Percentiles rank a stretch among this genome's conserved stretches.
phyloP scores from a whole-genome alignment of 2,329 filamentous ascomycete species.

The Phyllosticta capitalensis region DNA sequence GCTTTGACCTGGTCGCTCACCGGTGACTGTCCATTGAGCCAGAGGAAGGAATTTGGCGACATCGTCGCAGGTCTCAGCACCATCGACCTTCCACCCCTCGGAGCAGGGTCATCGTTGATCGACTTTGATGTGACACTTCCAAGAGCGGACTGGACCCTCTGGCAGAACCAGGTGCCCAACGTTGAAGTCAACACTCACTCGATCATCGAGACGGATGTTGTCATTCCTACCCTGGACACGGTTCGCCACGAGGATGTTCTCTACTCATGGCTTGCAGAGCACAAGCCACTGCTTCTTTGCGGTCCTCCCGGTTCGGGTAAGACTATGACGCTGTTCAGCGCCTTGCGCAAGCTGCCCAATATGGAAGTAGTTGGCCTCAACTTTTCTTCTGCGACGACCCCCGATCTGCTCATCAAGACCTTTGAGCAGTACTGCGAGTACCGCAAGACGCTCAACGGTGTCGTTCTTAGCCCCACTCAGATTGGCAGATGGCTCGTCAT shows the following conservation, averaged over 20 bases:
- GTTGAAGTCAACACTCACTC: slow-evolving; percentile 98
- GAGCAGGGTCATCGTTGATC: slow-evolving; percentile 75
- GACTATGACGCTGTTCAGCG: slow-evolving; percentile 99
- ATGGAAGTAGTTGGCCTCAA: slow-evolving; percentile 99
- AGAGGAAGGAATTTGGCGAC: slow-evolving; percentile 85
- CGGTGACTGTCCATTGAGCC: slow-evolving; percentile 80
- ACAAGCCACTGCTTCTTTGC: slow-evolving; percentile 92
- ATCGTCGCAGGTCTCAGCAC: slow-evolving; percentile 72
- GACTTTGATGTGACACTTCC: slow-evolving; percentile 90
- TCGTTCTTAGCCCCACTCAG: slow-evolving; percentile 90
- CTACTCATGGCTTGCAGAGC: slow-evolving; percentile 98
- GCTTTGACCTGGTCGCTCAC: slow-evolving; percentile 93
- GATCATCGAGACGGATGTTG: slow-evolving; percentile 93
- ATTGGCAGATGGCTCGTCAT: slow-evolving; percentile 97
- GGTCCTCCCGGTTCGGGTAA: slow-evolving; percentile 98
- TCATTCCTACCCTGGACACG: slow-evolving; percentile 95
- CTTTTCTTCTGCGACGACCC: slow-evolving; percentile 97
- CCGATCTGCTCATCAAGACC: slow-evolving; percentile 95
- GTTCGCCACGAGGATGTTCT: slow-evolving; percentile 97
- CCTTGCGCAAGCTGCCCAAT: slow-evolving; percentile 88
- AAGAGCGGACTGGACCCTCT: slow-evolving; percentile 78
- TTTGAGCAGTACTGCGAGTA: slow-evolving; percentile 99
- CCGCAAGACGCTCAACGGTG: slow-evolving; percentile 94
- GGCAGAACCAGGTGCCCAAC: slow-evolving; percentile 88
- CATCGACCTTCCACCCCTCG: slow-evolving; percentile 73